phyloP scores from a whole-genome alignment of 345 rosid genomes.

The Alliaria petiolata region DNA sequence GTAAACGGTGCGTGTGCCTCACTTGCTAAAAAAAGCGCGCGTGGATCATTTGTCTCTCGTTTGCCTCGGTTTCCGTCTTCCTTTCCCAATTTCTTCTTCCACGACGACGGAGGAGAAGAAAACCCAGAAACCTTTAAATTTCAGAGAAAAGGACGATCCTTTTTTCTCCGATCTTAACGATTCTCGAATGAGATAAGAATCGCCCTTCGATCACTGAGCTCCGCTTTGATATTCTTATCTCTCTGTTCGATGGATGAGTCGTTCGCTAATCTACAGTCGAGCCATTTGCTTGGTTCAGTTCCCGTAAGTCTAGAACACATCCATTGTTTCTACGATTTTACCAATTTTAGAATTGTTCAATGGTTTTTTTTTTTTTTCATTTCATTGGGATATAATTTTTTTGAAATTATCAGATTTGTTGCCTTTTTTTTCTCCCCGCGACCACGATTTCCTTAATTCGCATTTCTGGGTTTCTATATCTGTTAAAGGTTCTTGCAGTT shows the following conservation, averaged over 20 bases:
- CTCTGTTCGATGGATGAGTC: conserved; percentile 56
- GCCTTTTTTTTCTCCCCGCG: not conserved
- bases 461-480: not conserved
- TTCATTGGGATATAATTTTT: not conserved
- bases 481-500: not conserved
- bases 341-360: not conserved
- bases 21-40: conserved; percentile 13
- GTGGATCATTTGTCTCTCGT: not conserved
- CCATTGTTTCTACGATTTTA: not conserved
- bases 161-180: not conserved
- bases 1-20: conserved; percentile 18
- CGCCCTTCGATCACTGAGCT: not conserved
- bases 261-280: conserved; percentile 54
- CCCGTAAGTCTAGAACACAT: conserved; percentile 47
- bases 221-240: not conserved
- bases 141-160: not conserved
- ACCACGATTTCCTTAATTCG: not conserved
- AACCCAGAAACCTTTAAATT: conserved; percentile 11
- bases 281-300: conserved; percentile 84
- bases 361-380: not conserved
- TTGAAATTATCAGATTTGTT: not conserved
- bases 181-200: not conserved
- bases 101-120: conserved; percentile 28
- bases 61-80: not conserved
- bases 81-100: conserved; percentile 21